Evolutionary conservation across 140 eudicot species (phyloP), one percentile per base, ranked within the genome.

Genomic region (Anethum foeniculum): DNA sequence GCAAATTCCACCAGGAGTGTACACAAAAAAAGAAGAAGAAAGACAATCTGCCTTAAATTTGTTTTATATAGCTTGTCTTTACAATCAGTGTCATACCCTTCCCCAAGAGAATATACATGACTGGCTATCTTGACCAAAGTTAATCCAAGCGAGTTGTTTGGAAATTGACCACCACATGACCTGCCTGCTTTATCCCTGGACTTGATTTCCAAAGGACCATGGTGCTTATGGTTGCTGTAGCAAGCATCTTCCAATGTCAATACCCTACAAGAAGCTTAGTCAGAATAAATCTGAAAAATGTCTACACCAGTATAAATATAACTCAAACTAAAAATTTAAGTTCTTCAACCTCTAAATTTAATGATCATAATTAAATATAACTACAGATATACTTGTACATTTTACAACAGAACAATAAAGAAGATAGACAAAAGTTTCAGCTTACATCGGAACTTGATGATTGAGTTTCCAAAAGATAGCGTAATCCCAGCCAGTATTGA

Each of bases 211-310:
- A 80, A 84, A 82, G 82, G 85, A 62, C 73, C 81, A 80, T 32
- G 58, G 79, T 78, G 77, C 46, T 77, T 87, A 51, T 77, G 73
- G 77, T 83, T 16, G 81, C 87, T 82, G 69, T 79, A 91, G 83
- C 91, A 95, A 28, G 90, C 96, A 87, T 89, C 98, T 85, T 92
- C 97, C 85, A 91, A 88, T 77, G 91, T 88, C 85, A 95, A 87
- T 84, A 86, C 80, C 97, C 99, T 93, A 81, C 85, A 84, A 73
- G 58, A 79, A 75, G 80, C 44, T 46, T 23, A 58, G 67, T n/a
- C 15, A 0, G 67, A 28, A 65, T 65, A 30, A 11, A 65, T 65
- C 39, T 28, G 21, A 25, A 30, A 65, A 27, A 4, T 11, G 15
- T 13, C 28, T 13, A 28, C 39, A 65, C 72, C 13, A 65, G 21